Conservation (phyloP, 495 filamentous ascomycete species). For the Chaetomium cochliodes region DNA sequence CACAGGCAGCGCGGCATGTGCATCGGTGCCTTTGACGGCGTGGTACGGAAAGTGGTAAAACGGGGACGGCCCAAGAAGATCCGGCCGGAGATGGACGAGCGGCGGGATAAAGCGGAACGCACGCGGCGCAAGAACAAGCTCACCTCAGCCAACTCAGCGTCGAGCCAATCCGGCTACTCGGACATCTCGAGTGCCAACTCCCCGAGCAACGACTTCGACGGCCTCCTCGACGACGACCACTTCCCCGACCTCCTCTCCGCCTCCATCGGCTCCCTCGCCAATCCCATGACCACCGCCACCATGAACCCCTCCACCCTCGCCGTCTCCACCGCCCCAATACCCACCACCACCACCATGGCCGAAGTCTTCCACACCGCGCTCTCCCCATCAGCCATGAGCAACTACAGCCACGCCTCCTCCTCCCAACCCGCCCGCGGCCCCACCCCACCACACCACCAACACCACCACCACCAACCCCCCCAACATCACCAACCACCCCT, state of each 20-base stretch:
- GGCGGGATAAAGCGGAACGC: conserved; percentile 61
- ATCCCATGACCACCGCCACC: conserved; percentile 25
- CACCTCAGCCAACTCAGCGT: conserved; percentile 42
- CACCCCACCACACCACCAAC: conserved; percentile 29
- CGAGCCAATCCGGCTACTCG: conserved; percentile 49
- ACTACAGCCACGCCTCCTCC: conserved; percentile 27
- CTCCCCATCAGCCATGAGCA: conserved; percentile 40
- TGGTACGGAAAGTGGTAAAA: conserved; percentile 61
- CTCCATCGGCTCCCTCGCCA: conserved; percentile 40
- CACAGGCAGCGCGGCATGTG: conserved; percentile 95
- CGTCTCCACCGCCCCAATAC: conserved; percentile 44
- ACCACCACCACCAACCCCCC: conserved; percentile 42
- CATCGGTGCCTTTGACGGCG: conserved; percentile 82
- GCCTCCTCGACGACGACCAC: conserved; percentile 44
- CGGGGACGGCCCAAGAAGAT: conserved; percentile 51
- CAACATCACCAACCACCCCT: conserved; percentile 40
- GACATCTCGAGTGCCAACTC: conserved; percentile 48
- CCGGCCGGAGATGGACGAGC: conserved; percentile 57
- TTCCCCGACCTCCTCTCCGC: conserved; percentile 45
- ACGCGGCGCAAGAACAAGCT: conserved; percentile 53
- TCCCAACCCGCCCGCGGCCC: conserved; percentile 16
- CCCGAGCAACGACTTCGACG: conserved; percentile 41
- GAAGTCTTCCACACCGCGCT: conserved; percentile 33
- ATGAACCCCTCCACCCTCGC: conserved; percentile 43
- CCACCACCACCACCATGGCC: conserved; percentile 32